phyloP scores from a whole-genome alignment of 306 rosid genomes.

The Parietaria judaica region DNA sequence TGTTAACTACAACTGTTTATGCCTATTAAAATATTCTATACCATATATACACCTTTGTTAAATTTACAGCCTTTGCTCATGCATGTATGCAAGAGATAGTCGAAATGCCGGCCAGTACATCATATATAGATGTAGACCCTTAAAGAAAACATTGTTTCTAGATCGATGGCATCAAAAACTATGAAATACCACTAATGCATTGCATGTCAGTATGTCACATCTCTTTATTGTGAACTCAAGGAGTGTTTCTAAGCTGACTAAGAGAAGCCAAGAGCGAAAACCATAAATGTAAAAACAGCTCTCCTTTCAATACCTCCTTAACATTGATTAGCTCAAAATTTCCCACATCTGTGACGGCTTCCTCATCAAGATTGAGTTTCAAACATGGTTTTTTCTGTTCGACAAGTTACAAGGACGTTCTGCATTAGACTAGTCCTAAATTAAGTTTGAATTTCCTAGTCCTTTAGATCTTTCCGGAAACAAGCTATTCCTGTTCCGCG shows the following conservation, averaged over 20 bases:
- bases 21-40: too few species aligned
- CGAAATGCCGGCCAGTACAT: neutral
- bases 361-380: slow-evolving; percentile 35
- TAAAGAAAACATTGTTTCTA: too few species aligned
- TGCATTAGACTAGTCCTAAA: slow-evolving; percentile 21
- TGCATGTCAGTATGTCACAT: neutral
- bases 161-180: neutral
- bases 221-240: neutral
- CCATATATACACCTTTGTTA: too few species aligned
- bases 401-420: slow-evolving; percentile 26
- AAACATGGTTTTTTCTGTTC: slow-evolving; percentile 32
- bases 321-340: slow-evolving; percentile 41
- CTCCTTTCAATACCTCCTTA: slow-evolving; percentile 42
- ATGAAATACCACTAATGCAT: neutral
- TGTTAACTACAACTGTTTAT: neutral
- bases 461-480: slow-evolving; percentile 3
- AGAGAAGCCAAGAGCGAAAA: slow-evolving; percentile 18
- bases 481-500: neutral
- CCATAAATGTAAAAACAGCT: slow-evolving; percentile 1
- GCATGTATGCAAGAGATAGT: too few species aligned
- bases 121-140: neutral
- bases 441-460: slow-evolving; percentile 1
- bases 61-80: too few species aligned
- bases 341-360: slow-evolving; percentile 36
- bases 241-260: slow-evolving; percentile 6